Evolutionary conservation across 768 basidiomycete genomes (phyloP).

Genomic region (Lactarius trivialis): DNA sequence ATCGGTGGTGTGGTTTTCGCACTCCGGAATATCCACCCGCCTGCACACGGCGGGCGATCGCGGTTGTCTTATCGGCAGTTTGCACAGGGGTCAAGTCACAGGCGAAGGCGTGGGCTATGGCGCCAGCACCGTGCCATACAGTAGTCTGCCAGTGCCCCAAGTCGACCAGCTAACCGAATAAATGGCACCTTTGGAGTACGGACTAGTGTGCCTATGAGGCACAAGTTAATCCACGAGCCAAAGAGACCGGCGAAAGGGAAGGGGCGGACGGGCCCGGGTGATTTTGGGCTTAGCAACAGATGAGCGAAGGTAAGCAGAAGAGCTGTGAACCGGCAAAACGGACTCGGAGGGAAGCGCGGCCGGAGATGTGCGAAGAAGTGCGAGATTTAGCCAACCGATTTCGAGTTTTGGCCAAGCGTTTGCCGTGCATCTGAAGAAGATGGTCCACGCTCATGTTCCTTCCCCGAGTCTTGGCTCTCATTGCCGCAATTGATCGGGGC

Average conservation of each 20-base stretch:
- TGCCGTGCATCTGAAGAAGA: not conserved
- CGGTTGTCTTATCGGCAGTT: slow-evolving; percentile 9
- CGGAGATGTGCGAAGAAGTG: not conserved
- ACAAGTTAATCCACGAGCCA: not conserved
- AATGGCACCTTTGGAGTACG: not conserved
- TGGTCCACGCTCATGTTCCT: not conserved
- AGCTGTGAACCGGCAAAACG: not conserved
- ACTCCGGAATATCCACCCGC: not conserved
- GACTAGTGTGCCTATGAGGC: not conserved
- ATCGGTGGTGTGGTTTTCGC: not conserved
- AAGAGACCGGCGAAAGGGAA: not conserved
- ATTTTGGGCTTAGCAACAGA: not conserved
- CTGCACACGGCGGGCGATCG: not conserved
- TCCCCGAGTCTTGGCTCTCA: slow-evolving; percentile 9
- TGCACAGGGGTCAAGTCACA: not conserved
- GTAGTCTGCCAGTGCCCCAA: not conserved
- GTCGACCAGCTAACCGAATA: not conserved
- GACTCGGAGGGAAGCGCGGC: not conserved
- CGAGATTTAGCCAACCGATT: not conserved
- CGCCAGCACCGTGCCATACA: not conserved
- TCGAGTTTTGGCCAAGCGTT: not conserved
- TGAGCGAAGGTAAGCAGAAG: not conserved
- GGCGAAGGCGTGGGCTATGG: not conserved
- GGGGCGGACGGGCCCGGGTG: not conserved
- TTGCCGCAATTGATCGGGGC: slow-evolving; percentile 22